These are phyloP conservation scores for Monosporascus sp. DNA, from an alignment of 2,329 filamentous ascomycete species.

Conservation along the genomic window DNA sequence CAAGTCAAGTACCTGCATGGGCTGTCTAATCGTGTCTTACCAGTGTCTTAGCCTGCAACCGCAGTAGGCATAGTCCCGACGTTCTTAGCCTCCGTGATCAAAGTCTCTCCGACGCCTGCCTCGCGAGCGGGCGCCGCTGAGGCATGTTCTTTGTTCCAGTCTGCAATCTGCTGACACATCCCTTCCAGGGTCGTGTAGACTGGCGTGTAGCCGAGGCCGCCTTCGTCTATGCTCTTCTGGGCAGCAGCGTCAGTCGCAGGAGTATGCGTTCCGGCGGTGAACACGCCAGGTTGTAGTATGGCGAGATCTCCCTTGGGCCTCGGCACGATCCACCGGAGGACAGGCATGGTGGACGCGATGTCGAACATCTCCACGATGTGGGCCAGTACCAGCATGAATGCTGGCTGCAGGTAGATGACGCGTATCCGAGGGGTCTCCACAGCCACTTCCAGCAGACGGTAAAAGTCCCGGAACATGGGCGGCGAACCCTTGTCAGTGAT, in stretches of 20 bases:
- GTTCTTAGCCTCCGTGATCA: slow-evolving; percentile 8
- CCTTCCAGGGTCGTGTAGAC: slow-evolving; percentile 36
- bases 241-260: slow-evolving; percentile 34
- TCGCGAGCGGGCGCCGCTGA: neutral
- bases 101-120: slow-evolving; percentile 1
- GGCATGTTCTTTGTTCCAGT: slow-evolving; percentile 33
- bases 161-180: slow-evolving; percentile 32
- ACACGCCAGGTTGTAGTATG: slow-evolving; percentile 35
- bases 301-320: slow-evolving; percentile 30
- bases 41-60: slow-evolving; percentile 5
- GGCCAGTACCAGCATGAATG: slow-evolving; percentile 31
- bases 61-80: slow-evolving; percentile 8
- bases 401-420: slow-evolving; percentile 28
- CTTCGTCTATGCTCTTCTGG: slow-evolving; percentile 30
- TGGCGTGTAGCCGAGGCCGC: slow-evolving; percentile 36
- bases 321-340: slow-evolving; percentile 26
- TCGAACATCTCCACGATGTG: slow-evolving; percentile 33
- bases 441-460: slow-evolving; percentile 26
- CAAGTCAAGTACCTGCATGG: too few species aligned
- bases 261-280: slow-evolving; percentile 31
- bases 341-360: slow-evolving; percentile 20
- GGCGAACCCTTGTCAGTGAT: slow-evolving; percentile 47
- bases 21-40: neutral
- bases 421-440: slow-evolving; percentile 25
- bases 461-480: slow-evolving; percentile 34